phyloP scores from a whole-genome alignment of 2,329 filamentous ascomycete genomes.

The Capronia coronata region DNA sequence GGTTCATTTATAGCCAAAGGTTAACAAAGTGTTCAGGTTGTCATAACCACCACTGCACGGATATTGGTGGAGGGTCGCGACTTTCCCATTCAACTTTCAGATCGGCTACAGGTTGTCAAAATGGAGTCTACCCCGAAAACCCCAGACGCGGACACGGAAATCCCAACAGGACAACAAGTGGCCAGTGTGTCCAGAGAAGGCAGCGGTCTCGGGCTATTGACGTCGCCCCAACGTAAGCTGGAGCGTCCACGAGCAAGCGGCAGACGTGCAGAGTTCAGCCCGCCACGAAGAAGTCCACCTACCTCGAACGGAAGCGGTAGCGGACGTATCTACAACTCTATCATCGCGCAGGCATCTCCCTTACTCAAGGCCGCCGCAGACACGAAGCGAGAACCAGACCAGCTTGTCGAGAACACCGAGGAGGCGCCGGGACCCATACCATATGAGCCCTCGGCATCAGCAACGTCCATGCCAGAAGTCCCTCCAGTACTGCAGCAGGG shows the following conservation, averaged over 20 bases:
- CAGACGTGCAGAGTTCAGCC: neutral
- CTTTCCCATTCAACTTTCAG: neutral
- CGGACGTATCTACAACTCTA: neutral
- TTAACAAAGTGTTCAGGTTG: neutral
- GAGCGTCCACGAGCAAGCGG: neutral
- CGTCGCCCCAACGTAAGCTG: conserved; percentile 3
- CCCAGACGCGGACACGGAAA: neutral
- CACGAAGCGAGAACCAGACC: neutral
- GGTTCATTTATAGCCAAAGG: neutral
- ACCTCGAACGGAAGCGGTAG: neutral
- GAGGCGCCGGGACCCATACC: neutral
- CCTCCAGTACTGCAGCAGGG: neutral
- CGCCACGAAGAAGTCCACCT: neutral
- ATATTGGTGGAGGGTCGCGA: neutral
- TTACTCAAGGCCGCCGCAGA: neutral
- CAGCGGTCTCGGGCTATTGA: conserved; percentile 2
- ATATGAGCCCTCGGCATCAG: neutral
- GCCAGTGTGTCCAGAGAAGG: neutral
- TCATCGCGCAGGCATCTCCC: neutral
- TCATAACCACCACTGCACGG: neutral
- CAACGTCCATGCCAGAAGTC: neutral
- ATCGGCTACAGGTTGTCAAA: neutral
- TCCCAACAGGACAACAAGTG: neutral
- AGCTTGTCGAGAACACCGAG: neutral
- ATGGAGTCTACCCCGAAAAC: neutral